Evolutionary conservation across 768 basidiomycete species (phyloP).

Genomic region (Boletus eberwhitei): DNA sequence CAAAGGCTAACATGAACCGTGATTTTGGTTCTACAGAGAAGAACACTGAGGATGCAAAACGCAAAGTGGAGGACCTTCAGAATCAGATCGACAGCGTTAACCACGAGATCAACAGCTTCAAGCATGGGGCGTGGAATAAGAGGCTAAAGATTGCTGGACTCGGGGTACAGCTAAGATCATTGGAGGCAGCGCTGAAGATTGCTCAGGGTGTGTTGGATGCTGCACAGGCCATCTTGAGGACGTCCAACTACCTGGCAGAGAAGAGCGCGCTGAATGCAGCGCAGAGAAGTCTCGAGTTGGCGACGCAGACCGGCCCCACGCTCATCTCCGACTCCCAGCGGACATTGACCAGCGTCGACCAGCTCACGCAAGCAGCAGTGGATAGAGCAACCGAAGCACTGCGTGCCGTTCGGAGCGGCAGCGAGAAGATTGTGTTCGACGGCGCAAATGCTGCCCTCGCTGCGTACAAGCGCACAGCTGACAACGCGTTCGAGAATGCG

Average conservation of each 20-base stretch:
- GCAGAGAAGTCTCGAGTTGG: background rate
- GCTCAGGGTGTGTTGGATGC: background rate
- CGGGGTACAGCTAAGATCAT: background rate
- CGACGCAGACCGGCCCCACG: background rate
- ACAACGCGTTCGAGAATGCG: background rate
- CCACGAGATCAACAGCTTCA: background rate
- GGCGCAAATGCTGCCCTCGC: background rate
- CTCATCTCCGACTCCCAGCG: background rate
- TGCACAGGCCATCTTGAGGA: background rate
- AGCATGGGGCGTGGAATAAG: background rate
- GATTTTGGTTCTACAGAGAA: conserved; percentile 2
- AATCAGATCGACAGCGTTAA: background rate
- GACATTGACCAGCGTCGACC: background rate
- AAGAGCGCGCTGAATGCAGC: background rate
- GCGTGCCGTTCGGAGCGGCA: background rate
- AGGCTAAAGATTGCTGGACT: background rate
- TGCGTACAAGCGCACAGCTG: background rate
- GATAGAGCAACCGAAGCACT: background rate
- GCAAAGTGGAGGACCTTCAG: background rate
- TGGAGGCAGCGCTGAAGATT: background rate
- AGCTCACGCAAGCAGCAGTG: background rate
- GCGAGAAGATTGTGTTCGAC: background rate
- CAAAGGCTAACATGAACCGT: background rate
- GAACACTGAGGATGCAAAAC: background rate
- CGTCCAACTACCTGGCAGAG: background rate